These are phyloP conservation scores for Aspergillus caelatus DNA, from an alignment of 2,329 filamentous ascomycete species.

Conservation along the genomic window DNA sequence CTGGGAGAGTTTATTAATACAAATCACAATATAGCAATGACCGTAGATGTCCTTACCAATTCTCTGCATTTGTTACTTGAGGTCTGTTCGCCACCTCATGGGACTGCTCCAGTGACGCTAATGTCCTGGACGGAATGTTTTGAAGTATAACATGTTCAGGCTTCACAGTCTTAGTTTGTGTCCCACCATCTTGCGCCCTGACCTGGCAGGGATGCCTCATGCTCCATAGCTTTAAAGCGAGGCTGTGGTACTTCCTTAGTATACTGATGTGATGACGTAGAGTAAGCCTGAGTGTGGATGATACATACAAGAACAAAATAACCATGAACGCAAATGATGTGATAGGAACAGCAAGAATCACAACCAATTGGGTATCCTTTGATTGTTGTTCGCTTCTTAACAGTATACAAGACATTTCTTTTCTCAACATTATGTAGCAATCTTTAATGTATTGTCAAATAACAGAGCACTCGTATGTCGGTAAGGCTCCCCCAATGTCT, in stretches of 20 bases:
- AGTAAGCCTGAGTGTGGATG: not conserved
- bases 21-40: not conserved
- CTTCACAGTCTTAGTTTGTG: not conserved
- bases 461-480: not conserved
- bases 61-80: not conserved
- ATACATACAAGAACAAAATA: not conserved
- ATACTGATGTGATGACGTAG: not conserved
- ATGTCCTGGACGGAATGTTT: not conserved
- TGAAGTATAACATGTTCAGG: not conserved
- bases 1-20: not conserved
- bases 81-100: not conserved
- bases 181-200: not conserved
- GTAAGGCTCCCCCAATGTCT: not conserved
- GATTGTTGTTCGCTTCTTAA: no score
- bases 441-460: no score
- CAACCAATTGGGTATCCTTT: no score
- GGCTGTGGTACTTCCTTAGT: not conserved
- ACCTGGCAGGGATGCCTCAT: not conserved
- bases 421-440: no score
- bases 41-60: not conserved
- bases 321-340: not conserved
- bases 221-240: not conserved
- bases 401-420: no score
- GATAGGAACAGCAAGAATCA: not conserved
- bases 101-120: not conserved